These are phyloP conservation scores for Lipomyces japonicus DNA, from an alignment of 805 yeast genomes.

Conservation along the genomic window DNA sequence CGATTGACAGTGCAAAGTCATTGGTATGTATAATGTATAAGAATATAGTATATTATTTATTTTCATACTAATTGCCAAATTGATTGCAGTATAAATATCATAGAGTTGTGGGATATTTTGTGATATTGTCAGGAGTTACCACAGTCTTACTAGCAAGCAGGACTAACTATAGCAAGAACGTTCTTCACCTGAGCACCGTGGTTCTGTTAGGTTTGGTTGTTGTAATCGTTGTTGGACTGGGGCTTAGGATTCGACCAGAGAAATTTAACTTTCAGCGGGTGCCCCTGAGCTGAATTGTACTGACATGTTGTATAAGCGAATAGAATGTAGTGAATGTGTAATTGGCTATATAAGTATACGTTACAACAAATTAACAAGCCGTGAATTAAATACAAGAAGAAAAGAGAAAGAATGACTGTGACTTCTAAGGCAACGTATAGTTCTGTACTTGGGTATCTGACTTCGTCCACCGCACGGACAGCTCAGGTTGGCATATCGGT, in stretches of 20 bases:
- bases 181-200: conserved; percentile 8
- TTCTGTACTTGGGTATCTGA: too few relatives aligned
- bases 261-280: conserved; percentile 18
- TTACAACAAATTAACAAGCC: too few relatives aligned
- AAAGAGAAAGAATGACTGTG: too few relatives aligned
- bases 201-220: conserved; percentile 12
- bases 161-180: conserved; percentile 17
- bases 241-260: conserved; percentile 18
- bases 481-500: not conserved
- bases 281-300: too few relatives aligned
- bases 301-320: too few relatives aligned
- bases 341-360: too few relatives aligned
- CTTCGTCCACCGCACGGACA: too few relatives aligned
- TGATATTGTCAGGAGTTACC: conserved; percentile 4
- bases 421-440: too few relatives aligned
- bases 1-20: conserved; percentile 30
- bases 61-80: not conserved
- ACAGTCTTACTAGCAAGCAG: conserved; percentile 10
- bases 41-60: not conserved
- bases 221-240: conserved; percentile 16
- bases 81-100: conserved; percentile 31
- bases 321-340: too few relatives aligned
- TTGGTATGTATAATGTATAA: conserved; percentile 7
- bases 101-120: conserved; percentile 33
- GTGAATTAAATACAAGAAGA: too few relatives aligned